Percentiles rank a stretch among this genome's conserved stretches.
Evolutionary conservation across 2,329 filamentous ascomycete genomes (phyloP).

Genomic region (Sporothrix phasma): DNA sequence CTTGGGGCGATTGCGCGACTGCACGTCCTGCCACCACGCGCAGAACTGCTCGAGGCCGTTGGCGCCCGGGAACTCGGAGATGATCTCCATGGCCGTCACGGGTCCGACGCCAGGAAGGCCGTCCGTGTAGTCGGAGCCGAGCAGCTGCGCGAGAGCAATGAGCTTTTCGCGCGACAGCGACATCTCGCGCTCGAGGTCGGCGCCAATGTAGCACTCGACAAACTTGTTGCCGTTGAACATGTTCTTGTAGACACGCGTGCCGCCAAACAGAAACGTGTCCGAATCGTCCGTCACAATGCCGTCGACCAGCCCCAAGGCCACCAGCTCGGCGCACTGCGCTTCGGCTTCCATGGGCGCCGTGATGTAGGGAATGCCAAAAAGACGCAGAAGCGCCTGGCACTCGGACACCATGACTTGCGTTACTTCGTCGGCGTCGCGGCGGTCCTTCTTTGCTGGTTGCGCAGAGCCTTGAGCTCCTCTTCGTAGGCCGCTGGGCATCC

Average conservation of each 20-base stretch:
- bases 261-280: constrained; percentile 93
- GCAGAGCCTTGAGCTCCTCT: constrained; percentile 72
- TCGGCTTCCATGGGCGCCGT: constrained; percentile 99
- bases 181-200: constrained; percentile 81
- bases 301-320: constrained; percentile 77
- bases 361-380: constrained; percentile 93
- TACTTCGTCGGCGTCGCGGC: constrained; percentile 91
- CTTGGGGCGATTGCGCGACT: constrained; percentile 54
- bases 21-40: constrained; percentile 78
- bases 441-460: constrained; percentile 95
- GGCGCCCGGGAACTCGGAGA: constrained; percentile 70
- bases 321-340: constrained; percentile 90
- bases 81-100: constrained; percentile 86
- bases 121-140: constrained; percentile 92
- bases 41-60: constrained; percentile 62
- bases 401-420: constrained; percentile 93
- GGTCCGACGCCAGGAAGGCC: constrained; percentile 84
- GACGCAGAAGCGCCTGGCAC: constrained; percentile 77
- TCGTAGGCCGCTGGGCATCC: constrained; percentile 60
- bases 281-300: constrained; percentile 97
- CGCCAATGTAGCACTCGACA: constrained; percentile 85
- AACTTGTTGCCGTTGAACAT: constrained; percentile 99
- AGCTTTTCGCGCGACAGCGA: constrained; percentile 78
- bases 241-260: constrained; percentile 95
- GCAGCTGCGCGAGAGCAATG: constrained; percentile 79